Percentiles rank a stretch among this genome's conserved stretches.
These are phyloP conservation scores for Telfairia occidentalis DNA, from an alignment of 331 rosid species.

Conservation along the genomic window DNA sequence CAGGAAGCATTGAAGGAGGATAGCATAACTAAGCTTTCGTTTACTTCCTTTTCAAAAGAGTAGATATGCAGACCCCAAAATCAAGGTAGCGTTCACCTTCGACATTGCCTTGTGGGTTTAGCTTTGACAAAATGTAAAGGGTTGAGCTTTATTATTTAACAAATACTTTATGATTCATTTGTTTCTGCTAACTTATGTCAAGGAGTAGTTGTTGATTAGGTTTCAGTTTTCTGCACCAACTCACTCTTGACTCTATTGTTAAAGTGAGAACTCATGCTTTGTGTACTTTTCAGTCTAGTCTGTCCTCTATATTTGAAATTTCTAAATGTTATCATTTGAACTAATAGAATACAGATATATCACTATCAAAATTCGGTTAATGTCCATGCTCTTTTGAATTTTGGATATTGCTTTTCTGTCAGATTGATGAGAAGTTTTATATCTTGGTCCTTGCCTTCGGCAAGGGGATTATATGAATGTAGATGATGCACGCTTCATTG, in stretches of 20 bases:
- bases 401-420: not conserved
- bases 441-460: not conserved
- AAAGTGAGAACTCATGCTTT: not conserved
- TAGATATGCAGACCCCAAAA: conserved; percentile 86
- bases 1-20: conserved; percentile 46
- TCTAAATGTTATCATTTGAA: not conserved
- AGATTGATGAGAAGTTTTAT: not conserved
- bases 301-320: not conserved
- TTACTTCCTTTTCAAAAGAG: conserved; percentile 21
- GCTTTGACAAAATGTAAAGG: conserved; percentile 9
- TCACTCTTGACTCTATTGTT: not conserved
- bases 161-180: not conserved
- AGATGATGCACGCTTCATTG: not conserved
- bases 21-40: conserved; percentile 21
- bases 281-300: not conserved
- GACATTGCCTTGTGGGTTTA: conserved; percentile 16
- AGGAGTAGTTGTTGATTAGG: not conserved
- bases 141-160: not conserved
- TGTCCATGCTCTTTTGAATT: not conserved
- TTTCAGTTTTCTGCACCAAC: not conserved
- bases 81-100: conserved; percentile 50
- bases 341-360: not conserved
- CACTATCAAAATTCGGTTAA: not conserved
- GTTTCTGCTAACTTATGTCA: not conserved
- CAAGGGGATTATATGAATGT: not conserved